Conservation (phyloP, 1,139 yeast species). For the Lizanozyma gosingica region DNA sequence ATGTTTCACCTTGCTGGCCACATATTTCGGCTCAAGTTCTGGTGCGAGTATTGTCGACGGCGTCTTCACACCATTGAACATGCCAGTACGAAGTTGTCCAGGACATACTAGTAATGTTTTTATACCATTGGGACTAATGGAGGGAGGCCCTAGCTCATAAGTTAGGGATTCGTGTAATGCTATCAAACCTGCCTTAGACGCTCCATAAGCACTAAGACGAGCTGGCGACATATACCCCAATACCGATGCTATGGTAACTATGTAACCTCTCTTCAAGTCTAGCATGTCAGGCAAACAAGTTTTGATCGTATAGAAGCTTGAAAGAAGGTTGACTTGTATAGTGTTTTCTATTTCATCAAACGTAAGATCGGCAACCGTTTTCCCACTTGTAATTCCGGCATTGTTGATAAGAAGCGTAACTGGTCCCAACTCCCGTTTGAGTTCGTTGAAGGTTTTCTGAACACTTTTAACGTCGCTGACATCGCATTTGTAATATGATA, state of each 20-base stretch:
- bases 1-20: constrained; percentile 50
- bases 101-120: constrained; percentile 75
- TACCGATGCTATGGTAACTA: constrained; percentile 75
- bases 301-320: constrained; percentile 64
- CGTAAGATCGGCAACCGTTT: constrained; percentile 42
- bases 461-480: constrained; percentile 46
- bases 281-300: constrained; percentile 70
- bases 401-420: constrained; percentile 70
- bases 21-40: constrained; percentile 55
- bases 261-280: constrained; percentile 53
- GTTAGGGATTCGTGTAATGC: constrained; percentile 79
- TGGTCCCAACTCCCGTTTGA: constrained; percentile 43
- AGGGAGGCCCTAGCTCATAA: constrained; percentile 55
- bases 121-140: constrained; percentile 41
- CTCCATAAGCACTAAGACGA: constrained; percentile 72
- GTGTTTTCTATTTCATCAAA: constrained; percentile 52
- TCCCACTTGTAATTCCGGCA: constrained; percentile 68
- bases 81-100: constrained; percentile 68
- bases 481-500: constrained; percentile 57
- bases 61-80: constrained; percentile 65
- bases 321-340: constrained; percentile 55
- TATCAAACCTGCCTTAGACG: constrained; percentile 78
- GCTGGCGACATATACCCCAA: constrained; percentile 85
- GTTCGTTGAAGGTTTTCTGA: constrained; percentile 20
- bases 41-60: constrained; percentile 78